phyloP scores from a whole-genome alignment of 176 grass and related monocot species.

The Cymbopogon citratus region DNA sequence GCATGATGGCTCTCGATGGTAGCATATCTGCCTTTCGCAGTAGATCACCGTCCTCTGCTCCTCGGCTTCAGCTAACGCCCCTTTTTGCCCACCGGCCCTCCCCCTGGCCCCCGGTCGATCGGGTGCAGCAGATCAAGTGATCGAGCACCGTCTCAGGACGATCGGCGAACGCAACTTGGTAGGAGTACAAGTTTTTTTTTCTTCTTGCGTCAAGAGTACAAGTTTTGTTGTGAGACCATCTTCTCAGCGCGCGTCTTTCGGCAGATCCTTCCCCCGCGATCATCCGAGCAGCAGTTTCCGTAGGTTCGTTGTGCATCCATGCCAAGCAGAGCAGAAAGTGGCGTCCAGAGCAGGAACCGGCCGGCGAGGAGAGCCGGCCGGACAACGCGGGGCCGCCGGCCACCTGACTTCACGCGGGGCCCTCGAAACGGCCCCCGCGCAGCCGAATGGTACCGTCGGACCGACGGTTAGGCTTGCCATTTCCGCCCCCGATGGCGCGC shows the following conservation, averaged over 20 bases:
- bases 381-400: neutral
- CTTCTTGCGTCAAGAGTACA: too few species aligned
- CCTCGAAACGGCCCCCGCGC: neutral
- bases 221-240: too few species aligned
- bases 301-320: neutral
- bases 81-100: neutral
- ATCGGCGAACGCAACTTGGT: neutral
- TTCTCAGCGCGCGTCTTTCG: too few species aligned
- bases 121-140: neutral
- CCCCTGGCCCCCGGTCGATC: neutral
- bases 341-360: too few species aligned
- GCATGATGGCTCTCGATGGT: neutral
- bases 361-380: neutral
- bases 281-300: too few species aligned
- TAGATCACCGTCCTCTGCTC: constrained; percentile 12
- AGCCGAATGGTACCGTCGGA: neutral
- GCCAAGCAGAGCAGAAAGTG: too few species aligned
- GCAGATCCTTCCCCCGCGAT: neutral
- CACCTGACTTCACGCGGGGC: neutral
- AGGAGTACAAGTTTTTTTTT: too few species aligned
- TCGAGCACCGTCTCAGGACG: neutral
- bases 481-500: constrained; percentile 13
- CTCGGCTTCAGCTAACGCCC: neutral
- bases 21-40: constrained; percentile 12
- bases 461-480: constrained; percentile 23